These are phyloP conservation scores for Leishmania tarentolae DNA, from an alignment of 208 protist genomes.

Conservation along the genomic window DNA sequence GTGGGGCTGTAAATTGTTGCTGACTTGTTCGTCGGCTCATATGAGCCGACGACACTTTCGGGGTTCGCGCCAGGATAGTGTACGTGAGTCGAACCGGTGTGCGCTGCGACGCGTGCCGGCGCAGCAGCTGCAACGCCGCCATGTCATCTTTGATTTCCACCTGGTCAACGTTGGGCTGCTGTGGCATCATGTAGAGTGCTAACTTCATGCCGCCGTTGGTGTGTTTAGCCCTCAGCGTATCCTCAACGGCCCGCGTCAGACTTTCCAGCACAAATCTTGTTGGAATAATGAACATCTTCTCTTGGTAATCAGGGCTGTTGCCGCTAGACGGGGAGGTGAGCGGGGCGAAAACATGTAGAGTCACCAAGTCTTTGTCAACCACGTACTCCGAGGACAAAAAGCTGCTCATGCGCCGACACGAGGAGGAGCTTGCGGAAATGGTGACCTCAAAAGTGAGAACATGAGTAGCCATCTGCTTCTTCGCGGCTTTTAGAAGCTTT, in stretches of 20 bases:
- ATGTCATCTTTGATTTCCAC: constrained; percentile 27
- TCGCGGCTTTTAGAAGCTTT: constrained; percentile 18
- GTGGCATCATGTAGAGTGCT: constrained; percentile 7
- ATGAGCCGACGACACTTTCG: not conserved
- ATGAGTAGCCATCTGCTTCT: not conserved
- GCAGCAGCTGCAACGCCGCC: constrained; percentile 29
- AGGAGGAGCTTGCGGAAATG: not conserved
- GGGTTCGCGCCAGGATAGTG: not conserved
- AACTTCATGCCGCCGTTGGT: not conserved
- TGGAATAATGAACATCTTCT: constrained; percentile 63
- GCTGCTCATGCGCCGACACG: constrained; percentile 2
- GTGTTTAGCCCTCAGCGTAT: constrained; percentile 20
- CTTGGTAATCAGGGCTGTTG: constrained; percentile 1
- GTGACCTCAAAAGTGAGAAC: constrained; percentile 39
- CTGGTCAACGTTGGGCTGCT: not conserved
- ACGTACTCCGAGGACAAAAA: constrained; percentile 33
- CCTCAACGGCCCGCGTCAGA: constrained; percentile 39
- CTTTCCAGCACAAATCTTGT: constrained; percentile 29
- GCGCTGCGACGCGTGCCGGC: constrained; percentile 29
- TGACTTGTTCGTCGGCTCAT: constrained; percentile 11
- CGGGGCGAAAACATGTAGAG: constrained; percentile 47
- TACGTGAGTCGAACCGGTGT: constrained; percentile 38
- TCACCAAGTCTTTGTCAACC: constrained; percentile 48
- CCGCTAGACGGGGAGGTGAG: not conserved
- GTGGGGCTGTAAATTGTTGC: not conserved